Evolutionary conservation across 805 yeast species (phyloP), one percentile per base, ranked within the genome.

Genomic region (Saturnispora saitoi): DNA sequence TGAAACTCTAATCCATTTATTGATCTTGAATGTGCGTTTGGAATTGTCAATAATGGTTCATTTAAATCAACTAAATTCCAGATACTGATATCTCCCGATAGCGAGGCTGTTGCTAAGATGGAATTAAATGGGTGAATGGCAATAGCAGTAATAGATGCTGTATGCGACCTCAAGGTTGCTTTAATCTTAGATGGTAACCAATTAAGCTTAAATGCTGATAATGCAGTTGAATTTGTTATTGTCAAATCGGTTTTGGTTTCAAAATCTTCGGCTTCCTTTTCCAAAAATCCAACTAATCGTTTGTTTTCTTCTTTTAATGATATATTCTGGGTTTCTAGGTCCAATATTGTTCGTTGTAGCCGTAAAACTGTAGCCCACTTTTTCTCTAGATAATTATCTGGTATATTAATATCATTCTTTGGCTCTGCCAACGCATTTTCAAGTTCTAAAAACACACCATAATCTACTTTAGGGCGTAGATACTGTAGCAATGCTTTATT

Each of bases 321-420:
- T 15, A 64, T 64, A 4, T 77, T 62, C 42, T 80, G 82, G 17
- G 72, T 65, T 58, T 90, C 95, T 40, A 88, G 64, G 45, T 82
- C 91, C 49, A 83, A 68, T 39, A 83, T 81, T 57, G 78, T 75
- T 53, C 80, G 76, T 65, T 91, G 96, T 29, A 91, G 70, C 42
- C 95, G 70, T 30, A 87, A 72, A 4, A 90, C 91, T 0, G 95
- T 81, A 0, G 83, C 73, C 97, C 97, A 90, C 67, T 89, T 90
- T 65, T 82, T 83, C 56, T 83, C 87, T 36, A 87, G 53, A 42
- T 58, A 65, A 32, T 60, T 51, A 3, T 52, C 50, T 1, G 71
- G 70, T 32, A 52, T 52, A n/a, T 49, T 43, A 5, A 63, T 56
- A 7, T 56, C 42, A 29, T 40, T 20, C 4, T 49, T 51, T 22